Evolutionary conservation across 73 alveolate genomes (phyloP).

Genomic region (Blepharisma stoltei): DNA sequence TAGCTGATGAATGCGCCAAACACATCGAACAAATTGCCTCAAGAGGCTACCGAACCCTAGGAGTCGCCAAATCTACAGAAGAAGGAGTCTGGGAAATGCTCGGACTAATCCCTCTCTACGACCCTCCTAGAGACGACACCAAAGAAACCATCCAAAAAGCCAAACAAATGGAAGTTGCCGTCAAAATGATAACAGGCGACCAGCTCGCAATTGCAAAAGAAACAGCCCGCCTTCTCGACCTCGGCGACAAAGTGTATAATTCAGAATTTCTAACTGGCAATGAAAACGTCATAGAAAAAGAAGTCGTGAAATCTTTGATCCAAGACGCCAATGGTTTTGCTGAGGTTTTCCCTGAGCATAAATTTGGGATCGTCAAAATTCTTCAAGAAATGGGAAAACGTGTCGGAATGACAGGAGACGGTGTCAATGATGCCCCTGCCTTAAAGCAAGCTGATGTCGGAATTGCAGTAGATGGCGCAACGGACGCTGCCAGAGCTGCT

Average conservation of each 20-base stretch:
- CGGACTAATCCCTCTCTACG: slow-evolving; percentile 19
- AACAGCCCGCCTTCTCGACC: slow-evolving; percentile 35
- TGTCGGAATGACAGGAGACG: slow-evolving; percentile 65
- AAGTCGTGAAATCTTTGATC: not conserved
- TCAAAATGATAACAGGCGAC: slow-evolving; percentile 56
- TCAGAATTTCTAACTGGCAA: not conserved
- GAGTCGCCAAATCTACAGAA: not conserved
- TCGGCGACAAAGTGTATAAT: slow-evolving; percentile 7
- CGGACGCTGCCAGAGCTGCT: slow-evolving; percentile 70
- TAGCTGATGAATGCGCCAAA: not conserved
- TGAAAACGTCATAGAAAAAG: not conserved
- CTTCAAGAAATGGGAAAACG: slow-evolving; percentile 30
- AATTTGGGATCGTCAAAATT: slow-evolving; percentile 8
- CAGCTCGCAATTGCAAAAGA: slow-evolving; percentile 50
- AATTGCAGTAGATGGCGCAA: slow-evolving; percentile 63
- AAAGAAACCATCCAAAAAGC: slow-evolving; percentile 30
- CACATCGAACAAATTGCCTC: not conserved
- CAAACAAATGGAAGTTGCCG: slow-evolving; percentile 23
- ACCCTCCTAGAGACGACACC: slow-evolving; percentile 36
- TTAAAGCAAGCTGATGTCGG: slow-evolving; percentile 63
- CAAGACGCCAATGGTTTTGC: slow-evolving; percentile 23
- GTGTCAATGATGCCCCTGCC: slow-evolving; percentile 72
- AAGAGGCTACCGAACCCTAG: slow-evolving; percentile 29
- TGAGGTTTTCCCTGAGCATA: slow-evolving; percentile 31
- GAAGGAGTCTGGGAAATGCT: not conserved